Conservation (phyloP, 2,329 filamentous ascomycete genomes). For the Epichloe gansuensis region DNA sequence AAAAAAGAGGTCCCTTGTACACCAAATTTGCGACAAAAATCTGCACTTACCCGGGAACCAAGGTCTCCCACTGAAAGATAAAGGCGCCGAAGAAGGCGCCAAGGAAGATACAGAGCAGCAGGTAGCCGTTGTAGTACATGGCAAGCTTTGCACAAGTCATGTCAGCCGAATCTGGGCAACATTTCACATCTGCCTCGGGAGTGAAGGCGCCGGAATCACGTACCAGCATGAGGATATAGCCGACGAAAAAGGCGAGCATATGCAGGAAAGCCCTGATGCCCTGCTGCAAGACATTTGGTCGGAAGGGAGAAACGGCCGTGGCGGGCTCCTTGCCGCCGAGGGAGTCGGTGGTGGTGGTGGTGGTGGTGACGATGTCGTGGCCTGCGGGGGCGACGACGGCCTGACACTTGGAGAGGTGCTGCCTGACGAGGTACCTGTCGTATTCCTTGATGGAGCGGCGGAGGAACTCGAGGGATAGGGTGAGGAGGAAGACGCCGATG, state of each 20-base stretch:
- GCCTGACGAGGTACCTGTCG: conserved; percentile 51
- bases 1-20: neutral
- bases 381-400: conserved; percentile 5
- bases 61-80: conserved; percentile 58
- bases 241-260: conserved; percentile 58
- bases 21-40: neutral
- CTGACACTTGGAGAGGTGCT: conserved; percentile 29
- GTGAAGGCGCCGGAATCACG: neutral
- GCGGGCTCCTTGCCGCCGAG: conserved; percentile 13
- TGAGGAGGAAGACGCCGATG: conserved; percentile 65
- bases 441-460: conserved; percentile 61
- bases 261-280: conserved; percentile 54
- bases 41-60: conserved; percentile 20
- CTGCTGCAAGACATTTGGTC: conserved; percentile 55
- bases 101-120: conserved; percentile 72
- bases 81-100: conserved; percentile 64
- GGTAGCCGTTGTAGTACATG: conserved; percentile 57
- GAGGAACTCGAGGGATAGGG: conserved; percentile 59
- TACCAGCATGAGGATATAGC: conserved; percentile 65
- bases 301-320: conserved; percentile 23
- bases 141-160: conserved; percentile 22
- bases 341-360: conserved; percentile 7
- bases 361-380: neutral
- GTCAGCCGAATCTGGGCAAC: neutral
- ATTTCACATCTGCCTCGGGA: neutral